Evolutionary conservation across 2,329 filamentous ascomycete species (phyloP).

Genomic region (Hysterium pulicare): DNA sequence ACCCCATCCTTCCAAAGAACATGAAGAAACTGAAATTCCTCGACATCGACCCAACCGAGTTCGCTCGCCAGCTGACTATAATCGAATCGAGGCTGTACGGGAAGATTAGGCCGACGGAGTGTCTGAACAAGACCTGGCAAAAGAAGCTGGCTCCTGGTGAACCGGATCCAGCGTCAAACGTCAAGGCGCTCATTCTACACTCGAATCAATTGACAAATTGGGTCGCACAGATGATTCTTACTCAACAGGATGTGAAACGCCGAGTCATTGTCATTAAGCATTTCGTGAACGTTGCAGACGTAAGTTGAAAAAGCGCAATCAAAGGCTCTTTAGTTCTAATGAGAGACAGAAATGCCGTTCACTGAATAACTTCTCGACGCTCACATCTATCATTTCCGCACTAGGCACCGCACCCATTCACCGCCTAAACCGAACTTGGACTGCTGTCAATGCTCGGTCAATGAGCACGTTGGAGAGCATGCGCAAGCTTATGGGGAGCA

Average conservation of each 20-base stretch:
- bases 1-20: conserved; percentile 93
- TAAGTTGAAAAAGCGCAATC: conserved; percentile 48
- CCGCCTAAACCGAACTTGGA: conserved; percentile 89
- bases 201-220: conserved; percentile 99
- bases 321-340: conserved; percentile 4
- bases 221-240: conserved; percentile 98
- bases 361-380: conserved; percentile 94
- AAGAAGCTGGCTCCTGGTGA: conserved; percentile 84
- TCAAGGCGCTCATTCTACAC: conserved; percentile 93
- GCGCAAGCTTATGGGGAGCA: conserved; percentile 92
- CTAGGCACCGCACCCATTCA: conserved; percentile 93
- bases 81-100: conserved; percentile 93
- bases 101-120: conserved; percentile 94
- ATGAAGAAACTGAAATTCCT: conserved; percentile 99
- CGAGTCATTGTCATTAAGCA: conserved; percentile 97
- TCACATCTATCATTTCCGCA: conserved; percentile 97
- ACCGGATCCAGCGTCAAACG: conserved; percentile 83
- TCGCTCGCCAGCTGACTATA: conserved; percentile 95
- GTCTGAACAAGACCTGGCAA: conserved; percentile 98
- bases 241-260: conserved; percentile 91
- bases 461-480: conserved; percentile 79
- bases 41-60: conserved; percentile 93
- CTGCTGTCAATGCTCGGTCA: conserved; percentile 83
- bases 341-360: conserved; percentile 76
- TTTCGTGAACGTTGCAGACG: conserved; percentile 93